Evolutionary conservation across 345 rosid genomes (phyloP), one percentile per base, ranked within the genome.

Genomic region (Lepidium didymum): DNA sequence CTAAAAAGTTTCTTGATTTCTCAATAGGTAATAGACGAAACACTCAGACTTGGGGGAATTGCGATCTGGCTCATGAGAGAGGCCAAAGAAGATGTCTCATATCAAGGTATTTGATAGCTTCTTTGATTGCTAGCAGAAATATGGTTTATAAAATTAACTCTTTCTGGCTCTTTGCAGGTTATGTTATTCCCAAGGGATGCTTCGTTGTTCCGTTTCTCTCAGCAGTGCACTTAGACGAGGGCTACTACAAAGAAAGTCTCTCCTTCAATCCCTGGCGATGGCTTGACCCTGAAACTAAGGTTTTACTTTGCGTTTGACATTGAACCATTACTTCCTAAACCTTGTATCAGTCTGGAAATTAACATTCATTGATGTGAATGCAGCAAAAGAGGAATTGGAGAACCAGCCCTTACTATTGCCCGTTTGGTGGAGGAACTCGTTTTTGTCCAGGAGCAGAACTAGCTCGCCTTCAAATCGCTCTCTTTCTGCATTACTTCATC

Each of bases 31-130:
- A 89, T 89, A 42, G 94, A 91, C 66, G 97, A 91, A 75, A 86
- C 97, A 2, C 89, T 91, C 29, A 78, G 97, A 14, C 82, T 89
- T 8, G 96, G 92, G 1, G 97, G 97, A 8, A 91, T 91, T 25
- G 96, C 97, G 6, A 91, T 91, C 23, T 91, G 97, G 97, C 56
- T 91, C 38, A 81, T 91, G 86, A 91, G 97, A 75, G 91, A 87
- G 76, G 88, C 97, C 1, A 89, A 78, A 67, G 87, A 84, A 77
- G 94, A 91, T 65, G 89, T 91, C 11, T 33, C 68, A 34, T 91
- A 84, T 60, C 82, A 87, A 82, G 96, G 95, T 86, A 62, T 5
- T 12, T 7, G 6, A 27, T 29, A 18, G 21, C 15, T 10, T 16
- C 8, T 36, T 31, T 11, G 37, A 6, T 33, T 31, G 4, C 13